Conservation (phyloP, 2,329 filamentous ascomycete genomes). For the Cryphonectria radicalis region DNA sequence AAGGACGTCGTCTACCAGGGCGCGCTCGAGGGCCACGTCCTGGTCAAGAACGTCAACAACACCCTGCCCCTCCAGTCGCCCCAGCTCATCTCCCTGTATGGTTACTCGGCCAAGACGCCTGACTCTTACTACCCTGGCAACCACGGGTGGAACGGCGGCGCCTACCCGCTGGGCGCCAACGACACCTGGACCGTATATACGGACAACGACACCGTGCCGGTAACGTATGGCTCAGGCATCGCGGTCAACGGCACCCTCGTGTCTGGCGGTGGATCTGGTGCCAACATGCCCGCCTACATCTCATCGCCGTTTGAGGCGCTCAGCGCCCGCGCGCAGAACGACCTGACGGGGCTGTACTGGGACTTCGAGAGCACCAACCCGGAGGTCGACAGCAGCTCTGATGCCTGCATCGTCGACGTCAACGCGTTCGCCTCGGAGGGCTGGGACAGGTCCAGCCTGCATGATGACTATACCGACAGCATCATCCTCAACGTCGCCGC, state of each 20-base stretch:
- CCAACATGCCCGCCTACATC: slow-evolving; percentile 50
- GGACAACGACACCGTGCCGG: slow-evolving; percentile 18
- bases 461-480: slow-evolving; percentile 67
- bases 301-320: slow-evolving; percentile 57
- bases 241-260: slow-evolving; percentile 50
- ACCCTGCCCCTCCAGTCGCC: slow-evolving; percentile 58
- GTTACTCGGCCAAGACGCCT: slow-evolving; percentile 60
- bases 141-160: slow-evolving; percentile 45
- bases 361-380: slow-evolving; percentile 55
- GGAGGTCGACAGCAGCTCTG: slow-evolving; percentile 49
- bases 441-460: slow-evolving; percentile 62
- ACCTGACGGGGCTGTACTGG: slow-evolving; percentile 58
- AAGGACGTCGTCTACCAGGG: slow-evolving; percentile 52
- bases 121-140: slow-evolving; percentile 47
- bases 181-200: slow-evolving; percentile 35
- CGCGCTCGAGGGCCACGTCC: slow-evolving; percentile 65
- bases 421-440: slow-evolving; percentile 75
- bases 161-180: slow-evolving; percentile 42
- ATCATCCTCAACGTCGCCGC: slow-evolving; percentile 61
- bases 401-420: slow-evolving; percentile 70
- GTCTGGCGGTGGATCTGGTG: slow-evolving; percentile 50
- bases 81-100: slow-evolving; percentile 59
- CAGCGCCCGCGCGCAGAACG: slow-evolving; percentile 51
- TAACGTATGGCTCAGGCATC: slow-evolving; percentile 34
- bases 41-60: slow-evolving; percentile 64